These are phyloP conservation scores for Neofusicoccum ribis DNA, from an alignment of 2,329 filamentous ascomycete species.

Conservation along the genomic window DNA sequence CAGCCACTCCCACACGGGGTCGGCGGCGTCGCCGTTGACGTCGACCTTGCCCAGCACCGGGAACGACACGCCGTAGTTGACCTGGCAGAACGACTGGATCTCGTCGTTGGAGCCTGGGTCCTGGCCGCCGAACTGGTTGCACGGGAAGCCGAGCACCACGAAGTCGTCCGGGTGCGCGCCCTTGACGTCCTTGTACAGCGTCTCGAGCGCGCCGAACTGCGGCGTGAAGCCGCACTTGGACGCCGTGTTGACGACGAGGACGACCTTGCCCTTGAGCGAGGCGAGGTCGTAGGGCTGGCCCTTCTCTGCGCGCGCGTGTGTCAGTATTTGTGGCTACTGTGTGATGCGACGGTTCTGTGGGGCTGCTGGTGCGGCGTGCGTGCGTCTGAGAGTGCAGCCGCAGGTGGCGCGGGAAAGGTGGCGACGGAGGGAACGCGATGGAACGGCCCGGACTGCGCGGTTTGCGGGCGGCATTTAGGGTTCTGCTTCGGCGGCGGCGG, in stretches of 20 bases:
- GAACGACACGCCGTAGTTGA: constrained; percentile 94
- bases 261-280: constrained; percentile 83
- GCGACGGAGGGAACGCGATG: not conserved
- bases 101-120: constrained; percentile 75
- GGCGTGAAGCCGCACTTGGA: constrained; percentile 99
- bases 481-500: not conserved
- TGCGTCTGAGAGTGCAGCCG: not conserved
- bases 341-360: not conserved
- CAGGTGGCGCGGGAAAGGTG: not conserved
- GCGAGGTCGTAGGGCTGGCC: constrained; percentile 70
- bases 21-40: constrained; percentile 83
- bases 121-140: constrained; percentile 94
- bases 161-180: constrained; percentile 73
- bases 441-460: not conserved
- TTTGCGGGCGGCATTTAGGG: not conserved
- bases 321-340: constrained; percentile 5
- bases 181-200: constrained; percentile 77
- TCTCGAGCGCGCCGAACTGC: constrained; percentile 88
- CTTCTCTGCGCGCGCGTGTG: constrained; percentile 39
- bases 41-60: constrained; percentile 89
- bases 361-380: constrained; percentile 10
- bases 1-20: constrained; percentile 76
- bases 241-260: constrained; percentile 95
- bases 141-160: constrained; percentile 89
- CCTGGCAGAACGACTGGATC: constrained; percentile 71